Evolutionary conservation across 1,284 basidiomycete genomes (phyloP).

Genomic region (Marasmius fiardii): DNA sequence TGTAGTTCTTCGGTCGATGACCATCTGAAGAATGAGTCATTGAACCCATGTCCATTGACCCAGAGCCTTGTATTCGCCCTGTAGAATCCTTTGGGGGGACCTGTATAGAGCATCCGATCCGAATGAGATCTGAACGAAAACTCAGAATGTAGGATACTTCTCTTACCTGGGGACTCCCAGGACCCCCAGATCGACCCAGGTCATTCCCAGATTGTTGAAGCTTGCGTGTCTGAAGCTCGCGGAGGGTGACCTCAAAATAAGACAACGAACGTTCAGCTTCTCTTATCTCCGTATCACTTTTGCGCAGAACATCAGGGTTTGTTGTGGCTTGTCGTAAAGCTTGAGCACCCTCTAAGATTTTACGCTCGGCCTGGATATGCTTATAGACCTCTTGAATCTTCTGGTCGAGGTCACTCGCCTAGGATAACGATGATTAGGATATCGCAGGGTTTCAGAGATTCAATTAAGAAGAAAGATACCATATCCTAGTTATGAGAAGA

Average conservation of each 20-base stretch:
- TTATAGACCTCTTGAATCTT: conserved; percentile 91
- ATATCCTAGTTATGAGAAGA: conserved; percentile 8
- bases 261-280: conserved; percentile 83
- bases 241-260: conserved; percentile 86
- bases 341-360: conserved; percentile 86
- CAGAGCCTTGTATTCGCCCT: conserved; percentile 29
- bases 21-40: conserved; percentile 35
- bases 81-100: conserved; percentile 48
- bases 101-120: conserved; percentile 34
- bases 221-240: conserved; percentile 79
- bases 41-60: conserved; percentile 39
- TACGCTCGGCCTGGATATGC: conserved; percentile 90
- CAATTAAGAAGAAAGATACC: conserved; percentile 2
- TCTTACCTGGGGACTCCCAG: conserved; percentile 36
- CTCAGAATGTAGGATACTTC: conserved; percentile 2
- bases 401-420: conserved; percentile 72
- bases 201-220: conserved; percentile 57
- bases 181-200: conserved; percentile 45
- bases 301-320: conserved; percentile 84
- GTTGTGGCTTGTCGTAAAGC: conserved; percentile 78
- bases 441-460: background rate
- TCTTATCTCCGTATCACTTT: conserved; percentile 83
- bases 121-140: conserved; percentile 19
- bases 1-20: conserved; percentile 54
- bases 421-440: conserved; percentile 16